Conservation (phyloP, 352 stramenopile genomes). For the Plasmopara muralis region DNA sequence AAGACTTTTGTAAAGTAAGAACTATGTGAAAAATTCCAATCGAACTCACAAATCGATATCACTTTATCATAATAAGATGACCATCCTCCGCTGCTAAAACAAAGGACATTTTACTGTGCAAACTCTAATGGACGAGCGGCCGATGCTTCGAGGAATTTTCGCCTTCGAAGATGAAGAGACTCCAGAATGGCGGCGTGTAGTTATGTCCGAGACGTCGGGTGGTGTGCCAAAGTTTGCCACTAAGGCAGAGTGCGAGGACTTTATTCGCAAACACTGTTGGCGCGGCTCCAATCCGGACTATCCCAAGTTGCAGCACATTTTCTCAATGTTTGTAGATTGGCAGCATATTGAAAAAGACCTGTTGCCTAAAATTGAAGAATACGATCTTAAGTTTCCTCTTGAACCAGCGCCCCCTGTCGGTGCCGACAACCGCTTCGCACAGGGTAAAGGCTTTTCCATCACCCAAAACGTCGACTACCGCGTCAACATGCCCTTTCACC, state of each 20-base stretch:
- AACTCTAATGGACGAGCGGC: conserved; percentile 34
- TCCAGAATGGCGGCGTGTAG: conserved; percentile 63
- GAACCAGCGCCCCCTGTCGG: conserved; percentile 31
- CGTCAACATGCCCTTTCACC: conserved; percentile 92
- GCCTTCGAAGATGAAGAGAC: conserved; percentile 85
- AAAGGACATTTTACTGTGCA: no score
- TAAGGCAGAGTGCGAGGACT: conserved; percentile 84
- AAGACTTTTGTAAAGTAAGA: no score
- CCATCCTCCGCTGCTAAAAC: no score
- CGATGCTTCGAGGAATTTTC: conserved; percentile 77
- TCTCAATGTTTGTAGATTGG: conserved; percentile 90
- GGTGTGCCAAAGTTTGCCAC: conserved; percentile 85
- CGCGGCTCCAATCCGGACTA: conserved; percentile 87
- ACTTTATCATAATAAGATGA: no score
- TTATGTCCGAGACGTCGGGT: conserved; percentile 54
- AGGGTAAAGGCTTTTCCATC: conserved; percentile 43
- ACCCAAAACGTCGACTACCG: conserved; percentile 63
- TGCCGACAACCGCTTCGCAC: conserved; percentile 57
- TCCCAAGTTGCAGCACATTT: conserved; percentile 87
- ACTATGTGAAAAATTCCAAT: no score
- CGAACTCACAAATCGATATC: no score
- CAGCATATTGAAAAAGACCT: conserved; percentile 67
- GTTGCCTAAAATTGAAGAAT: conserved; percentile 72
- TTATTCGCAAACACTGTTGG: conserved; percentile 82
- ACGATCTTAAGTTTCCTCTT: conserved; percentile 57